These are phyloP conservation scores for slime mould (Dictyostelium discoideum) DNA, from an alignment of 78 protist genomes.

Conservation along the genomic window dicty_2.7 NC_007088.5:194501-195000, in stretches of 20 bases:
- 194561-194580: slow-evolving; percentile 74
- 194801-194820: background rate
- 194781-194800: background rate
- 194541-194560: slow-evolving; percentile 75
- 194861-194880: slow-evolving; percentile 48
- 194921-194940: slow-evolving; percentile 29
- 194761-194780: slow-evolving; percentile 62
- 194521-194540: slow-evolving; percentile 6
- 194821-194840: slow-evolving; percentile 34
- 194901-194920: slow-evolving; percentile 77
- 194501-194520: slow-evolving; percentile 22
- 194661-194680: background rate
- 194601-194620: background rate
- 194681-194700: slow-evolving; percentile 22
- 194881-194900: slow-evolving; percentile 73
- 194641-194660: background rate
- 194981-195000: slow-evolving; percentile 33
- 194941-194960: slow-evolving; percentile 52
- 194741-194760: slow-evolving; percentile 40
- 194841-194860: slow-evolving; percentile 24
- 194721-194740: slow-evolving; percentile 10
- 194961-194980: slow-evolving; percentile 42
- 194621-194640: slow-evolving; percentile 36
- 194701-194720: background rate
- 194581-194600: slow-evolving; percentile 3